Percentiles rank a stretch among this genome's conserved stretches.
These are phyloP conservation scores for Salix viminalis DNA, from an alignment of 345 rosid species.

Conservation along the genomic window DNA sequence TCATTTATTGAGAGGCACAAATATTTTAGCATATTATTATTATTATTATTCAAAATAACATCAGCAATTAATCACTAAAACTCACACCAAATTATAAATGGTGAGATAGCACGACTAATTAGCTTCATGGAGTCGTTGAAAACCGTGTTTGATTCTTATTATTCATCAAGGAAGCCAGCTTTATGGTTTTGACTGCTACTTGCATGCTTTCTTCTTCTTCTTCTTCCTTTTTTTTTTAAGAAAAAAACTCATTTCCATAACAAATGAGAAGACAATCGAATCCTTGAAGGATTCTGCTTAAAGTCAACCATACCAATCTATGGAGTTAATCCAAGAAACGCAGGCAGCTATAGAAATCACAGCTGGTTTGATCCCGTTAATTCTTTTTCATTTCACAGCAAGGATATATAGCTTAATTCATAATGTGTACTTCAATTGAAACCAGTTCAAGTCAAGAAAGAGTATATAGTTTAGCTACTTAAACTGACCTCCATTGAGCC, in stretches of 20 bases:
- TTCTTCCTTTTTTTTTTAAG: not conserved
- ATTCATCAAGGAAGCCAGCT: not conserved
- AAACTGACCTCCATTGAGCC: conserved; percentile 93
- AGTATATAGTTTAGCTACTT: not conserved
- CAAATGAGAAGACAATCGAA: not conserved
- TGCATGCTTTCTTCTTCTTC: not conserved
- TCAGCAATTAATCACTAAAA: not conserved
- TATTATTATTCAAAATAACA: not conserved
- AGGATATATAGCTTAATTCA: not conserved
- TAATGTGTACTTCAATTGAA: not conserved
- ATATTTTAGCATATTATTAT: conserved; percentile 5
- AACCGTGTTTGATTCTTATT: not conserved
- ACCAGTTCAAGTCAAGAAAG: not conserved
- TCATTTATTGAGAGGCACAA: conserved; percentile 23
- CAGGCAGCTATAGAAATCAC: not conserved
- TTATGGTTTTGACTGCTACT: not conserved
- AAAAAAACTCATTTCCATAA: not conserved
- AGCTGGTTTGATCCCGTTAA: not conserved
- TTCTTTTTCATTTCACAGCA: not conserved
- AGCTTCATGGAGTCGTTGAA: not conserved
- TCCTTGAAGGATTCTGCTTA: not conserved
- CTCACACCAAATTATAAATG: not conserved
- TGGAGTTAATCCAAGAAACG: not conserved
- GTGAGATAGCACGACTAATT: not conserved
- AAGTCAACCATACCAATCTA: not conserved